These are phyloP conservation scores for Allomyces javanicus DNA, from an alignment of 192 early-diverging fungal genomes.

Conservation along the genomic window DNA sequence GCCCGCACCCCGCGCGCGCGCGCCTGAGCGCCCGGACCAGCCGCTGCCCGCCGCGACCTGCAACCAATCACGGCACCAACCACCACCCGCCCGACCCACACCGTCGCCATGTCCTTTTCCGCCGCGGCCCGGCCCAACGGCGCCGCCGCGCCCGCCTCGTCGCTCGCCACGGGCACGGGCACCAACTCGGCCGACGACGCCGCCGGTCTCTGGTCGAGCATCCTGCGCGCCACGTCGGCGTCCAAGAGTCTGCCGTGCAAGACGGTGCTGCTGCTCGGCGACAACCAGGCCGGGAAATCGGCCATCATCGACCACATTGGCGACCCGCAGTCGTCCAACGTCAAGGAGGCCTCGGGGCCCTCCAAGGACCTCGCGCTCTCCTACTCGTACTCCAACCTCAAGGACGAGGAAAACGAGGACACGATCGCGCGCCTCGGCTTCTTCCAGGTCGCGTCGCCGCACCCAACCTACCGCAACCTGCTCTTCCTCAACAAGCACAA, in stretches of 20 bases:
- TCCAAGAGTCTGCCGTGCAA: slow-evolving; percentile 54
- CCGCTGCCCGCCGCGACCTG: too few relatives aligned
- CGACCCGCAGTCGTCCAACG: slow-evolving; percentile 13
- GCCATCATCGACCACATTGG: slow-evolving; percentile 46
- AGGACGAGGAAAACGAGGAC: slow-evolving; percentile 74
- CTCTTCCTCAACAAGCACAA: slow-evolving; percentile 43
- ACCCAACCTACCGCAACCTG: slow-evolving; percentile 42
- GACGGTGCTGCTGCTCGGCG: slow-evolving; percentile 62
- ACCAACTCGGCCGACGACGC: not conserved
- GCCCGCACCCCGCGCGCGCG: not conserved
- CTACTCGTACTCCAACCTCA: slow-evolving; percentile 63
- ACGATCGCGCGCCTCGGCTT: slow-evolving; percentile 52
- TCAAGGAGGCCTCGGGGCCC: slow-evolving; percentile 9
- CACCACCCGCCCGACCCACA: too few relatives aligned
- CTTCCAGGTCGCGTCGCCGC: slow-evolving; percentile 56
- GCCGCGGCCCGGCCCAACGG: too few relatives aligned
- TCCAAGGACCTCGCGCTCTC: slow-evolving; percentile 60
- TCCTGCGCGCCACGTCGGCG: slow-evolving; percentile 53
- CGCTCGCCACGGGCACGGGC: too few relatives aligned
- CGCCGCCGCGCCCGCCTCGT: too few relatives aligned
- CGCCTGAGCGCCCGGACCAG: too few relatives aligned
- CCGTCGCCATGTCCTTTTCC: too few relatives aligned
- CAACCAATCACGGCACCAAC: too few relatives aligned
- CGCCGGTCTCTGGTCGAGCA: slow-evolving; percentile 55
- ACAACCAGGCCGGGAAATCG: slow-evolving; percentile 64